Base-by-base conservation (phyloP, 331 rosid genomes). In the Quercus tomentella region DNA sequence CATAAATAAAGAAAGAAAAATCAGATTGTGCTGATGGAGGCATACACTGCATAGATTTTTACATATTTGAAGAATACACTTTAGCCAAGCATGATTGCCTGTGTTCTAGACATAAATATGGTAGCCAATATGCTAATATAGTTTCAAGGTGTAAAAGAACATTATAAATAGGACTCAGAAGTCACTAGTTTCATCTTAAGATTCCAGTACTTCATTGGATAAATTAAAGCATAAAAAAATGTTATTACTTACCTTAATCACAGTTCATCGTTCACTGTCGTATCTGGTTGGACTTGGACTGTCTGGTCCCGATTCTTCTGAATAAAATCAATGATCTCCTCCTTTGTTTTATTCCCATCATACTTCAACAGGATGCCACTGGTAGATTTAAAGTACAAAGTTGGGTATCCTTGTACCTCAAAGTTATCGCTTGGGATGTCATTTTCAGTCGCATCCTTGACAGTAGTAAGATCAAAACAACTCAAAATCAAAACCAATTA, bases 361-460 rank as follows among this genome's bases (percentile, higher is more conserved):
- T 88, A 88, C 10, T 67, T 70, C 20, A 85, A 66, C 60, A 91
- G 10, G 41, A 87, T 87, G 79, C 99, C 99, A 79, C 89, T 87
- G 25, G 94, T 87, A 66, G 97, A 82, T 74, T 74, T 87, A 67
- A 95, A 95, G 89, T 86, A 95, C 80, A 91, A 8, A 35, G 97
- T 89, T 55, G 99, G 97, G 76, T 82, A 90, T 8, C 87, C 89
- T 85, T 86, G 82, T 72, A 91, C 89, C 5, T 89, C 94, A 45
- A 93, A 95, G 79, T 41, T 55, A 6, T 87, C 89, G 6, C 71
- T 63, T 26, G 97, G 84, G 60, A 87, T 45, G 80, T 93, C 97
- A 57, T 95, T 95, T 78, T 90, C 89, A 57, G 90, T 85, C 49
- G 89, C 92, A 73, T 93, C 97, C 97, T 94, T 77, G 12, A 71